Base-by-base conservation (phyloP, 2,329 filamentous ascomycete genomes). In the Pseudogymnoascus sp. region DNA sequence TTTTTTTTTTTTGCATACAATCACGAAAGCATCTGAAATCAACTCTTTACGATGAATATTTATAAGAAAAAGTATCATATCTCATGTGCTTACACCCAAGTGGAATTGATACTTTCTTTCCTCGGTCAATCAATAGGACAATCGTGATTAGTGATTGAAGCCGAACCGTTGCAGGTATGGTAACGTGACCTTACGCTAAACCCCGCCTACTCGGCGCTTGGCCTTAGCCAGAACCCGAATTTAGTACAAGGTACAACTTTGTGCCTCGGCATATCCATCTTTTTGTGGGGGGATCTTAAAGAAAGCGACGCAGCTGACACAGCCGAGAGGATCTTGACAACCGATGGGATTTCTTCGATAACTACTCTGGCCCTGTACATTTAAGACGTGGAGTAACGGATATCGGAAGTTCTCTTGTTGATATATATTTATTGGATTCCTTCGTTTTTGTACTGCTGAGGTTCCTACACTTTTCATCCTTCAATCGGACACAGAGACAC, bases 141-240 rank as follows among this genome's bases (percentile, higher is more conserved):
- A 16, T 31, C 23, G 4, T 52, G 45, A 52, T 52, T 52, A 52
- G 45, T 52, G 10, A 52, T 52, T 5, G 74, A 79, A 67, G 80
- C 81, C 64, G 76, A 76, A 2, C 79, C 78, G 78, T 78, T 26
- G 16, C 12, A 3, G 26, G 38, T 19, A 19, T 19, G 19, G 19
- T 37, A 23, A 61, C 29, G 31, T 52, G 45, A 52, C 45, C 41
- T 31, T 8, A 52, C 26, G 14, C 45, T 52, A 52, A 52, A 52
- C 45, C 45, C 45, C 45, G 45, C 45, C 45, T 52, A 11, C 45
- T 52, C 26, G 45, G 45, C n/a, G 26, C 45, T 52, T 52, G 45
- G 39, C n/a, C 19, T 16, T 31, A 19, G 45, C 26, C 45, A 52
- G n/a, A 11, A 16, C n/a, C 26, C 10, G 45, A 19, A 52, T 16